Evolutionary conservation across 176 grass and related monocot species (phyloP).

Genomic region (Avena sativa): DNA sequence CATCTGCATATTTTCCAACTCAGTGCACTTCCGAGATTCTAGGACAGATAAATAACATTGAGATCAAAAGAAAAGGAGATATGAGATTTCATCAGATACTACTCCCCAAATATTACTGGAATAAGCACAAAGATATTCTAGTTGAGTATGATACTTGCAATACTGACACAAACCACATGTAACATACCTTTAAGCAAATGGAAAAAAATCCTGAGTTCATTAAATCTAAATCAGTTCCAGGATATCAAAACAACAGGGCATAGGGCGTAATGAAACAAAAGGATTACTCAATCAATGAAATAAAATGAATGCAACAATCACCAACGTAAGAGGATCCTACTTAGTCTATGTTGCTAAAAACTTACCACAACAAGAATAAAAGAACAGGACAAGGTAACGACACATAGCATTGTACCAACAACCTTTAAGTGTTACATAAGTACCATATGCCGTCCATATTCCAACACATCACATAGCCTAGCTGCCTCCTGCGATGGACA

Average conservation of each 20-base stretch:
- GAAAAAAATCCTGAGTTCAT: background rate
- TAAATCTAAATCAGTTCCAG: background rate
- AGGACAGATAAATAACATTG: background rate
- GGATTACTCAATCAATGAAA: background rate
- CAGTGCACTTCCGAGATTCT: background rate
- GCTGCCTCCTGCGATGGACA: no score
- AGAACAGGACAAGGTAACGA: no score
- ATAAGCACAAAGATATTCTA: background rate
- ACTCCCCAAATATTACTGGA: constrained; percentile 12
- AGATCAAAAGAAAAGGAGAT: background rate
- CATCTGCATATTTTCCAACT: background rate
- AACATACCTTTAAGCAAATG: background rate
- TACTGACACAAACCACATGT: background rate
- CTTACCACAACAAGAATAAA: no score
- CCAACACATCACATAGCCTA: no score
- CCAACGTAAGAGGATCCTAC: no score
- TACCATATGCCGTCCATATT: no score
- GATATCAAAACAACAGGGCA: background rate
- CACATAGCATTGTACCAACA: no score
- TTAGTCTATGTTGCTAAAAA: no score
- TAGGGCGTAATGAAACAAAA: constrained; percentile 15
- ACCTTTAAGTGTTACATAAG: no score
- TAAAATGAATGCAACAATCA: no score
- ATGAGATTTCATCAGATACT: constrained; percentile 30
- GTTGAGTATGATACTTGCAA: background rate